Evolutionary conservation across 1,284 basidiomycete species (phyloP).

Genomic region (Hemileia vastatrix): DNA sequence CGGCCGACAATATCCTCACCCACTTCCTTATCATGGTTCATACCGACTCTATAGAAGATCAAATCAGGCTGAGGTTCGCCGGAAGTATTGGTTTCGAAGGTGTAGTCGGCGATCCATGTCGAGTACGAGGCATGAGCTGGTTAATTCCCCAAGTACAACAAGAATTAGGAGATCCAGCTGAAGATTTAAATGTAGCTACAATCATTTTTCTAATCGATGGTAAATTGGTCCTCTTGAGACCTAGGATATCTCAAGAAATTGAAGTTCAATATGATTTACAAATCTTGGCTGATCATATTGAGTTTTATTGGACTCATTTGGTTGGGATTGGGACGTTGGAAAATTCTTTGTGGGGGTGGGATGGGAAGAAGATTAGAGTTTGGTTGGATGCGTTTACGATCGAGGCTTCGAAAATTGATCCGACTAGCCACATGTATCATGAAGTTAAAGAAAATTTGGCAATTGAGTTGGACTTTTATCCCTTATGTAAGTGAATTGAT

Average conservation of each 20-base stretch:
- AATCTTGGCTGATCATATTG: constrained; percentile 86
- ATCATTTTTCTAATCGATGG: constrained; percentile 94
- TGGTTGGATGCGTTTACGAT: constrained; percentile 94
- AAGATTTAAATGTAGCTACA: constrained; percentile 86
- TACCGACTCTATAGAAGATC: too few relatives aligned
- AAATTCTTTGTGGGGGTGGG: constrained; percentile 96
- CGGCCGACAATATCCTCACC: constrained; percentile 84
- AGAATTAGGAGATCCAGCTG: constrained; percentile 83
- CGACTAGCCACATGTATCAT: constrained; percentile 37
- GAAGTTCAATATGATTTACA: constrained; percentile 98
- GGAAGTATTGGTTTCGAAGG: constrained; percentile 92
- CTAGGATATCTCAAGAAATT: constrained; percentile 40
- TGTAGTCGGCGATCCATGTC: constrained; percentile 70
- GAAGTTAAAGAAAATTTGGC: constrained; percentile 83
- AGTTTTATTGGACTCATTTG: constrained; percentile 97
- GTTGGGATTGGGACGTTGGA: constrained; percentile 83
- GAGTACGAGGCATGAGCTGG: constrained; percentile 90
- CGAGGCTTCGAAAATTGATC: constrained; percentile 50
- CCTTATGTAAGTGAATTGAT: constrained; percentile 82
- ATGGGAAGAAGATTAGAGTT: constrained; percentile 75
- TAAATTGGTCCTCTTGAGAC: constrained; percentile 68
- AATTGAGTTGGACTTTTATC: constrained; percentile 86
- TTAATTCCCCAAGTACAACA: constrained; percentile 89
- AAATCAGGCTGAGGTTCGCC: constrained; percentile 62
- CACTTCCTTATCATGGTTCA: constrained; percentile 93